phyloP scores from a whole-genome alignment of 257 asterid genomes.

The Asclepias syriaca region DNA sequence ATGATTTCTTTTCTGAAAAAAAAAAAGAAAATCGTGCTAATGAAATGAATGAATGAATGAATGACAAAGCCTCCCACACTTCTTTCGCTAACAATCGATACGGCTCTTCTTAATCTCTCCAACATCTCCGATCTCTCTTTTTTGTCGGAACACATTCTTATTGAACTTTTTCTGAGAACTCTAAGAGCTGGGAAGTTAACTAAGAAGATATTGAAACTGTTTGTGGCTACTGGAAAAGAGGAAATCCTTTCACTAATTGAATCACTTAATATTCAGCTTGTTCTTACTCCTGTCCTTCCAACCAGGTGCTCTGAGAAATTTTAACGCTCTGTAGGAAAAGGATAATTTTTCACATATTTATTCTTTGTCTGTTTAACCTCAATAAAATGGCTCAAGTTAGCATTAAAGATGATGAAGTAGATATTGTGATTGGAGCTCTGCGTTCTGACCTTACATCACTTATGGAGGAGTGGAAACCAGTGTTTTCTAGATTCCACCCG shows the following conservation, averaged over 20 bases:
- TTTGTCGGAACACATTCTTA: conserved; percentile 74
- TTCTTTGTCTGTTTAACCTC: conserved; percentile 9
- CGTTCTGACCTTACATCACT: conserved; percentile 67
- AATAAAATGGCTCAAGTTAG: conserved; percentile 40
- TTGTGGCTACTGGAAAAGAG: conserved; percentile 79
- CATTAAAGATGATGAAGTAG: conserved; percentile 51
- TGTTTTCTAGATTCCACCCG: conserved; percentile 74
- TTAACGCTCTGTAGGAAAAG: conserved; percentile 24
- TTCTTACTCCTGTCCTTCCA: conserved; percentile 38
- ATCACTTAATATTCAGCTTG: conserved; percentile 66
- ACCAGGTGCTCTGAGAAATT: conserved; percentile 69
- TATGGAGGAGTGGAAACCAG: conserved; percentile 79
- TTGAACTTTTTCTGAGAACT: conserved; percentile 63
- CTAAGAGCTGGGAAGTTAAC: conserved; percentile 87
- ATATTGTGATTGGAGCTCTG: conserved; percentile 63
- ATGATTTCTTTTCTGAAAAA: too few relatives aligned
- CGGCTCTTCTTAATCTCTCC: conserved; percentile 52
- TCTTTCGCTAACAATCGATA: conserved; percentile 72
- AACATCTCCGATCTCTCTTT: conserved; percentile 70
- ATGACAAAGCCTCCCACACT: conserved; percentile 80
- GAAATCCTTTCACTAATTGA: conserved; percentile 63
- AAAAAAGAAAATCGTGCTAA: too few relatives aligned
- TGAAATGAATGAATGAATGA: conserved; percentile 29
- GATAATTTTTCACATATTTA: background rate
- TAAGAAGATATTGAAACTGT: conserved; percentile 79